phyloP scores from a whole-genome alignment of 345 rosid genomes.

The Lepidium africanum region DNA sequence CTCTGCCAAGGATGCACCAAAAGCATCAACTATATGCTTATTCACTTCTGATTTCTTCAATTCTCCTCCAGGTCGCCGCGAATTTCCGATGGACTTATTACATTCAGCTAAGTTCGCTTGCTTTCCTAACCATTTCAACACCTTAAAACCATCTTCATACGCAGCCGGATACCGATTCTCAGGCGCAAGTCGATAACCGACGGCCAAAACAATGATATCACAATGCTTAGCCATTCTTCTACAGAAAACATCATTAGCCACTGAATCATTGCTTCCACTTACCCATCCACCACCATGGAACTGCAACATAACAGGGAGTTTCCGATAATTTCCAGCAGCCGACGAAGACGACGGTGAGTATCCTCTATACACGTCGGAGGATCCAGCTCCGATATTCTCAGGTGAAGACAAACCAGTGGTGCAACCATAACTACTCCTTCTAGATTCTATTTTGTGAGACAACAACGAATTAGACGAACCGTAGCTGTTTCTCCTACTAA shows the following conservation, averaged over 20 bases:
- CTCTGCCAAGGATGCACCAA: conserved; percentile 89
- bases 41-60: conserved; percentile 54
- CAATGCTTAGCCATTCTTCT: conserved; percentile 69
- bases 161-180: conserved; percentile 89
- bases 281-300: conserved; percentile 98
- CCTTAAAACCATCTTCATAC: conserved; percentile 71
- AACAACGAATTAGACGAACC: conserved; percentile 27
- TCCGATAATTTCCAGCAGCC: conserved; percentile 29
- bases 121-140: conserved; percentile 84
- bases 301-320: conserved; percentile 75
- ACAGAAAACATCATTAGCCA: conserved; percentile 78
- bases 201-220: conserved; percentile 84
- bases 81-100: conserved; percentile 59
- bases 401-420: conserved; percentile 23
- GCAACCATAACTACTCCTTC: conserved; percentile 47
- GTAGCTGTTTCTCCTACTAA: conserved; percentile 45
- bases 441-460: conserved; percentile 23
- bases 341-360: conserved; percentile 42
- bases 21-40: conserved; percentile 60
- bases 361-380: conserved; percentile 61
- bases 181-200: conserved; percentile 80
- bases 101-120: conserved; percentile 96
- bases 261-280: conserved; percentile 86
- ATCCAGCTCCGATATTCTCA: conserved; percentile 37
- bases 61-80: conserved; percentile 40